Evolutionary conservation across 805 yeast species (phyloP), one percentile per base, ranked within the genome.

Genomic region (Cyberlindnera samutprakarnensis): DNA sequence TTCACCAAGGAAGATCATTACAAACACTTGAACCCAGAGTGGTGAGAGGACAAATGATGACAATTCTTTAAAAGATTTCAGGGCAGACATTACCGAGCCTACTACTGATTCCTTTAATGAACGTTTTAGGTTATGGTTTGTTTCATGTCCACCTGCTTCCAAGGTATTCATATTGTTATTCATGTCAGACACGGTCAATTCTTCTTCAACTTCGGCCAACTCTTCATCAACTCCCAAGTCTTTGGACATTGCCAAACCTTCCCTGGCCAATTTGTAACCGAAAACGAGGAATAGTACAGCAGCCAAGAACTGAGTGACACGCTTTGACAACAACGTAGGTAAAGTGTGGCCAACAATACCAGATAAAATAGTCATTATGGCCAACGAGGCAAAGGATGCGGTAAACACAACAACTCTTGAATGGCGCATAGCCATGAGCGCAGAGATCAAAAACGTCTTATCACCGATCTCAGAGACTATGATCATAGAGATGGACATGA

Each of bases 351-450:
- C 99, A 16, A 88, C 79, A 16, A 85, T 46, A 40, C 95, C 97
- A 6, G 95, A 84, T 38, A 92, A 67, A 8, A 92, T 65, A 2
- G 98, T 87, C 98, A 92, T 92, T 34, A 92, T 56, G 4, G 75
- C 84, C 48, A 92, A 68, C 2, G 97, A 86, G 11, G 81, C 55
- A 43, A 86, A 85, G 4, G 95, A 92, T 12, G 96, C 78, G 7
- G 85, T 66, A 54, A 92, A 90, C n/a, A 92, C 97, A 28, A 85
- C 67, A 50, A 71, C 48, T 48, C 94, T 71, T 14, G 88, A 74
- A 58, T 87, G 79, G 53, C 85, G 83, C 97, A 92, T 92, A 19
- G 97, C 95, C 96, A 92, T 88, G 43, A 92, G 67, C 2, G 96
- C 97, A 22, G 98, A 96, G 47, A 92, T 86, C 43, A 92, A 69